Percentiles rank a stretch among this genome's conserved stretches.
phyloP scores from a whole-genome alignment of 768 basidiomycete genomes.

The Suillus subluteus region DNA sequence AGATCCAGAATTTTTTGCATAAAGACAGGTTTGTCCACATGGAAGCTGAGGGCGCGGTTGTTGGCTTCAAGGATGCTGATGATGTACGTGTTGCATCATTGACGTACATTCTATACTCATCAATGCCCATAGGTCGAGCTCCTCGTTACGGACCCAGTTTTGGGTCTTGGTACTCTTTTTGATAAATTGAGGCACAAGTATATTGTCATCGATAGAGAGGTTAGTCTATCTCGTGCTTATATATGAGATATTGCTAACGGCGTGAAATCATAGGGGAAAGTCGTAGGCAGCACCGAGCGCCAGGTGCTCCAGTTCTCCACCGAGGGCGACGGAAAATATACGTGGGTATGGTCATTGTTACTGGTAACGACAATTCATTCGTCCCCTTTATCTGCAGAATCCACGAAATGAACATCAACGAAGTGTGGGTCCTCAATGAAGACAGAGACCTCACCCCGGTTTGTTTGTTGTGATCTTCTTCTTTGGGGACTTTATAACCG shows the following conservation, averaged over 20 bases:
- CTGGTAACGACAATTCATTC: background rate
- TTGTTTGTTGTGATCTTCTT: background rate
- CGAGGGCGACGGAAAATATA: background rate
- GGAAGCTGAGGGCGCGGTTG: background rate
- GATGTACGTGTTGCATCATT: background rate
- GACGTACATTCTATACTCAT: background rate
- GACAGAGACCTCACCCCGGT: background rate
- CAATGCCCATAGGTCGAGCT: background rate
- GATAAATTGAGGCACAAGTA: background rate
- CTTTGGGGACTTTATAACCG: too few species aligned
- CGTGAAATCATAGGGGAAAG: background rate
- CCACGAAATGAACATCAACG: background rate
- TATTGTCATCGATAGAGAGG: background rate
- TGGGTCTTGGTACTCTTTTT: background rate
- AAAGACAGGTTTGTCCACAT: background rate
- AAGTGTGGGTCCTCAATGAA: background rate
- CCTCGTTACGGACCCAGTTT: too few species aligned
- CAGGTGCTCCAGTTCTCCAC: background rate
- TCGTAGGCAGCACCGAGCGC: background rate
- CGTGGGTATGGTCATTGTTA: background rate
- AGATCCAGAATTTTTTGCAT: background rate
- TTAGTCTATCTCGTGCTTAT: background rate
- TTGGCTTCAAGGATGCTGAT: background rate
- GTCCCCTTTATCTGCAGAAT: background rate
- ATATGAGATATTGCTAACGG: background rate